Base-by-base conservation (phyloP, 2,329 filamentous ascomycete species). In the Exophiala alcalophila region DNA sequence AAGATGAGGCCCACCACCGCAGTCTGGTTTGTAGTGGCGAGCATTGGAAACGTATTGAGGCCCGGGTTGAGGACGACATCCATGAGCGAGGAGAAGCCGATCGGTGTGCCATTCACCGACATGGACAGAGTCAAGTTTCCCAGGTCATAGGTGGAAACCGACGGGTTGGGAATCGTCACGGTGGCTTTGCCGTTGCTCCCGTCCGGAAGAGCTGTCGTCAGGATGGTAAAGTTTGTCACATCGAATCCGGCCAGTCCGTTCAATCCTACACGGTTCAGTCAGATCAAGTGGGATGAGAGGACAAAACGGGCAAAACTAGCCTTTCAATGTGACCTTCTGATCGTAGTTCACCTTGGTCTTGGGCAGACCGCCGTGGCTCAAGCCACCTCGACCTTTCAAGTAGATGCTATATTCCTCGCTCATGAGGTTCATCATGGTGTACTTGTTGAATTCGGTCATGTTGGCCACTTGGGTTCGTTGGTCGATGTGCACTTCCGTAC, bases 161-260 rank as follows among this genome's bases (percentile, higher is more conserved):
- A 76, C 0, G 78, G 77, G 57, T 82, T 83, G 46, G 77, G 77
- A 35, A 83, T 77, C 48, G 59, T 65, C 32, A 77, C 72, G 9
- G 63, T 69, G 53, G 75, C 79, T 15, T 69, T 58, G 54, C 79
- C 67, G 59, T 80, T 81, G 44, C 69, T 67, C 31, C 69, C 70
- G 49, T 75, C 70, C 1, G 58, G 44, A 18, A 61, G 44, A 1
- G 58, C 43, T 21, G 59, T 61, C 6, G 63, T 57, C 42, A 72
- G 61, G 52, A 79, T 65, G 24, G 64, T 62, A 55, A 77, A 67
- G 21, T 70, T 60, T 11, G 66, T 70, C 24, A 77, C 62, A 25
- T 67, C 64, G 58, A 78, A 72, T 19, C 73, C 74, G 23, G 65
- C 56, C 8, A 83, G 69, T 20, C 68, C 66, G 60, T 81, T 79